Percentiles rank a stretch among this genome's conserved stretches.
Evolutionary conservation across 208 protist species (phyloP).

Genomic region (Willaertia magna): DNA sequence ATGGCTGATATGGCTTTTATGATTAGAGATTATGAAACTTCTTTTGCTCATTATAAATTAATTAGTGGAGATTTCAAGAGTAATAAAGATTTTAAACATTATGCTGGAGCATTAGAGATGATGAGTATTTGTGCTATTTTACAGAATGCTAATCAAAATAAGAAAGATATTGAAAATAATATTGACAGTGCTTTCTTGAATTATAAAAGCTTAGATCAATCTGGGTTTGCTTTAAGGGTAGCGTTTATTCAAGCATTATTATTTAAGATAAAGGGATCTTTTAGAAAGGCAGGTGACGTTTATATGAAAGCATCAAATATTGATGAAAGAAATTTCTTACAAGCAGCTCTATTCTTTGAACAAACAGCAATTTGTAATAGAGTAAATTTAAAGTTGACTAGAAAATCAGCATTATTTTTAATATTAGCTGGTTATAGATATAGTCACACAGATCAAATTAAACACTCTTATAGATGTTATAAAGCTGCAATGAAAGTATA

Average conservation of each 20-base stretch:
- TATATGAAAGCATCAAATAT: neutral
- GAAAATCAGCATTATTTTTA: slow-evolving; percentile 5
- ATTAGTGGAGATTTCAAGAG: neutral
- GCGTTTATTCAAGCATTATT: neutral
- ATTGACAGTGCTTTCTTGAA: neutral
- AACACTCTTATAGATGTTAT: slow-evolving; percentile 1
- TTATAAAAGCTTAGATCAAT: neutral
- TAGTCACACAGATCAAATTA: neutral
- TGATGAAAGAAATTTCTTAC: neutral
- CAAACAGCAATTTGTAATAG: neutral
- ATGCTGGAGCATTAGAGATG: neutral
- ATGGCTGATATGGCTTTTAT: neutral
- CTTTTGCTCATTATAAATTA: neutral
- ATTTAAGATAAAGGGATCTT: neutral
- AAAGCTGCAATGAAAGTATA: neutral
- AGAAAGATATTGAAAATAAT: neutral
- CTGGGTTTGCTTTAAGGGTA: neutral
- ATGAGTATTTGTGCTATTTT: neutral
- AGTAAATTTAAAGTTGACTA: neutral
- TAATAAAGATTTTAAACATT: neutral
- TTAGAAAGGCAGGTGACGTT: neutral
- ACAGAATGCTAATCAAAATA: neutral
- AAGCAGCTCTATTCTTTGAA: neutral
- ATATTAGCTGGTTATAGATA: neutral
- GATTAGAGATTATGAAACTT: neutral